Conservation (phyloP, 2,329 filamentous ascomycete genomes). For the Fonsecaea erecta region DNA sequence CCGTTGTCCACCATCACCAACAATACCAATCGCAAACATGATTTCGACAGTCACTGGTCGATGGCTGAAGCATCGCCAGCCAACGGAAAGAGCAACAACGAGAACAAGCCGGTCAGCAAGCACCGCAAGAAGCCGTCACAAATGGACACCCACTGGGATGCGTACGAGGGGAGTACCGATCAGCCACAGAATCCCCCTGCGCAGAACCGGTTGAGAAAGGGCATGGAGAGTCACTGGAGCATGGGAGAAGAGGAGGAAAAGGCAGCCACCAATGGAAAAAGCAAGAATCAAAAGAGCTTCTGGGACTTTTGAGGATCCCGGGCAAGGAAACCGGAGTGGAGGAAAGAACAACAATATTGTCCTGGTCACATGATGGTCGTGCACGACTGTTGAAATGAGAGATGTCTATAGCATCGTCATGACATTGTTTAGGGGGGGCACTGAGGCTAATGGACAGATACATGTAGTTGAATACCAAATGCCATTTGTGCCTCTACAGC, state of each 20-base stretch:
- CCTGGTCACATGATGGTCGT: background rate
- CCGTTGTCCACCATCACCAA: slow-evolving; percentile 73
- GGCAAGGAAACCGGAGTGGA: background rate
- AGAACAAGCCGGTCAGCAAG: slow-evolving; percentile 55
- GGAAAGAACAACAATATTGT: background rate
- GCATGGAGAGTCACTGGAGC: slow-evolving; percentile 41
- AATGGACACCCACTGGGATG: slow-evolving; percentile 64
- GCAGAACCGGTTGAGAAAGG: slow-evolving; percentile 28
- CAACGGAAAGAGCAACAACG: slow-evolving; percentile 46
- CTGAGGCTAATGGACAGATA: background rate
- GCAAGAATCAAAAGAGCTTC: slow-evolving; percentile 32
- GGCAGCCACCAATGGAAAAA: slow-evolving; percentile 11
- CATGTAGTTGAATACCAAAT: background rate
- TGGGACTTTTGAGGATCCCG: slow-evolving; percentile 36
- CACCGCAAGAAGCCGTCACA: slow-evolving; percentile 72
- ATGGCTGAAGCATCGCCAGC: slow-evolving; percentile 71
- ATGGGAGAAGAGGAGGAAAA: slow-evolving; percentile 27
- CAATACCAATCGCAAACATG: slow-evolving; percentile 72
- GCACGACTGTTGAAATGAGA: slow-evolving; percentile 1
- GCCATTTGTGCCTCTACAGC: background rate
- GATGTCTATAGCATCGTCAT: slow-evolving; percentile 3
- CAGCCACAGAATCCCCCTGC: slow-evolving; percentile 37
- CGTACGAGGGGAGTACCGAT: slow-evolving; percentile 46
- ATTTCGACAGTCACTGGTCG: slow-evolving; percentile 77
- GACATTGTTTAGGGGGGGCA: slow-evolving; percentile 1